Evolutionary conservation across 495 filamentous ascomycete species (phyloP), one percentile per base, ranked within the genome.

Genomic region (Cryomyces minteri): DNA sequence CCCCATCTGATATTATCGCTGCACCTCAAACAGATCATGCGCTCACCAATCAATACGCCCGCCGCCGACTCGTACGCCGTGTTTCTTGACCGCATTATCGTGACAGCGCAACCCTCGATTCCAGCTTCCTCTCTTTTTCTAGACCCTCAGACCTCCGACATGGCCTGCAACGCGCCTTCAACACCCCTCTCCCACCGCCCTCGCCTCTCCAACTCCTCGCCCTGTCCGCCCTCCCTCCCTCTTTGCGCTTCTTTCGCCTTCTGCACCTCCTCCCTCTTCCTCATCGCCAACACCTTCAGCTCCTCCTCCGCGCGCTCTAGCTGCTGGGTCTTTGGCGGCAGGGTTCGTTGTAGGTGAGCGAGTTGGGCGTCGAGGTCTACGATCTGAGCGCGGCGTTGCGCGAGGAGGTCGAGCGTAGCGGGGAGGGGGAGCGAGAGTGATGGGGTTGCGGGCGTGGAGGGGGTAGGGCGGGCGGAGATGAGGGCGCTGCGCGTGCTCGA

Each of bases 161-260:
- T 66, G 41, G 71, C 71, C 52, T 72, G 77, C 59, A 93, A 62
- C 2, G 70, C 74, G 10, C 66, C 62, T 59, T 88, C 83, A 1
- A 77, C 73, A 31, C 79, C 77, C 48, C 74, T 73, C 55, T 80
- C 80, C 87, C 87, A 94, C 54, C 84, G 65, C 11, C 83, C 87
- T 60, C 74, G 73, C 60, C 84, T 79, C 56, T 92, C 84, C 25
- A 92, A 58, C 44, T 88, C 84, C 58, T 90, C 84, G 43, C 74
- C 79, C 31, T 79, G 72, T 0, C 78, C 76, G 32, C 77, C 69
- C 54, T 84, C 80, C 60, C 80, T 84, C 60, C 82, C 79, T 53
- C 80, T 69, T 54, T 75, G 72, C 4, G 87, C 88, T 57, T 98
- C 88, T 46, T 68, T 73, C 12, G 86, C 88, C 41, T 82, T 78